Base-by-base conservation (phyloP, 768 basidiomycete species). In the Termitomyces sp. region DNA sequence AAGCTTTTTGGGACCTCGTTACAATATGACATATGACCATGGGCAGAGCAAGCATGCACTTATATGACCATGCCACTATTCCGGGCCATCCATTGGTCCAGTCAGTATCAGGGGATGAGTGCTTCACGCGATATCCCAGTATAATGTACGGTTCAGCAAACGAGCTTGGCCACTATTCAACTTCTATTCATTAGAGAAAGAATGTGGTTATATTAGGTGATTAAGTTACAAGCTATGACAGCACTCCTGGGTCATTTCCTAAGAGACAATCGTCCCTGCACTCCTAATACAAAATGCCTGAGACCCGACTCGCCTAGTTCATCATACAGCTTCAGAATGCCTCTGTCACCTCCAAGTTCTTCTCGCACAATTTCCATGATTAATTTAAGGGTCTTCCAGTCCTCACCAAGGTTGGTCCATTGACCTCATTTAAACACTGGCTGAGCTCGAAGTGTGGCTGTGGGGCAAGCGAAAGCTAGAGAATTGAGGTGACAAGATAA, bases 351-450 rank as follows among this genome's bases (percentile, higher is more conserved):
- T 32, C 79, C 83, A 13, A 76, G 66, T 36, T 70, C 70, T 32
- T 63, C 64, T 41, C 82, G 72, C 36, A 86, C 76, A 53, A 79
- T 73, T 32, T 71, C 76, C 38, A 71, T 80, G 58, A 74, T 80
- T n/a, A 71, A 77, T 8, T 79, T 78, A 57, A 76, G 77, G 36
- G 63, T 74, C 60, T 76, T 76, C 69, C 80, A 80, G 55, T 71
- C 66, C 32, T 69, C 66, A 13, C 71, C 75, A 40, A 83, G 59
- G 3, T 74, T 73, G 5, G 79, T 72, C 84, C 83, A 86, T 56
- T 81, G 76, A 89, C 82, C 1, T 75, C 70, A 33, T 74, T 69
- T 52, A 84, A 77, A 16, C 79, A 79, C 3, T 69, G 60, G 36
- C 50, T 51, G 22, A 51, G 50, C 33, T 51, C 35, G 9, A 51